Evolutionary conservation across 495 filamentous ascomycete species (phyloP).

Genomic region (Beverwykella pulmonaria): DNA sequence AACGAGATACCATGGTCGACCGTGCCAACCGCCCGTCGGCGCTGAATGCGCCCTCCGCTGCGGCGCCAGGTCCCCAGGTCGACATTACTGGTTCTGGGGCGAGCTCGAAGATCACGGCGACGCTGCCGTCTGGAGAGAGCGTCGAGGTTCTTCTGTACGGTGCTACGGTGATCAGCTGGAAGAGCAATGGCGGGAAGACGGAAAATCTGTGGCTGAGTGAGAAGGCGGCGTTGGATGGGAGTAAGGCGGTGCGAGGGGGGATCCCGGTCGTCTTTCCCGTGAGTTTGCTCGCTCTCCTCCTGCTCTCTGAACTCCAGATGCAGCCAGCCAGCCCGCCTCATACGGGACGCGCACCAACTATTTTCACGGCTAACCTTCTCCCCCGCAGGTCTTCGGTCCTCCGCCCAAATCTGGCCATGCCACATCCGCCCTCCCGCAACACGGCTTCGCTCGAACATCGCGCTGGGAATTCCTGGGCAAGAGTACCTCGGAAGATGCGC

Average conservation of each 20-base stretch:
- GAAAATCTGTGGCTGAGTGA: constrained; percentile 91
- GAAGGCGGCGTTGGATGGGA: constrained; percentile 68
- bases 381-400: constrained; percentile 80
- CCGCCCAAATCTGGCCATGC: constrained; percentile 66
- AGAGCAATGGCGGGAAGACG: constrained; percentile 65
- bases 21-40: constrained; percentile 36
- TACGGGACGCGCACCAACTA: background rate
- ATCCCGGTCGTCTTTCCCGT: constrained; percentile 97
- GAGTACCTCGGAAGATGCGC: constrained; percentile 58
- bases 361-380: background rate
- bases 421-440: constrained; percentile 78
- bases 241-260: constrained; percentile 70
- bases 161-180: constrained; percentile 93
- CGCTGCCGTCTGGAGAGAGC: constrained; percentile 80
- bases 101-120: constrained; percentile 59
- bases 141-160: constrained; percentile 85
- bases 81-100: constrained; percentile 30
- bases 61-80: constrained; percentile 28
- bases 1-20: constrained; percentile 28
- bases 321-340: too few relatives aligned
- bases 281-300: constrained; percentile 42
- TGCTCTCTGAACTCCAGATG: background rate
- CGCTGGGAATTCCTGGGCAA: constrained; percentile 77
- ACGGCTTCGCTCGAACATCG: constrained; percentile 91
- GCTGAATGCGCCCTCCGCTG: constrained; percentile 30